phyloP scores from a whole-genome alignment of 192 early-diverging fungal species.

The Coemansia brasiliensis region DNA sequence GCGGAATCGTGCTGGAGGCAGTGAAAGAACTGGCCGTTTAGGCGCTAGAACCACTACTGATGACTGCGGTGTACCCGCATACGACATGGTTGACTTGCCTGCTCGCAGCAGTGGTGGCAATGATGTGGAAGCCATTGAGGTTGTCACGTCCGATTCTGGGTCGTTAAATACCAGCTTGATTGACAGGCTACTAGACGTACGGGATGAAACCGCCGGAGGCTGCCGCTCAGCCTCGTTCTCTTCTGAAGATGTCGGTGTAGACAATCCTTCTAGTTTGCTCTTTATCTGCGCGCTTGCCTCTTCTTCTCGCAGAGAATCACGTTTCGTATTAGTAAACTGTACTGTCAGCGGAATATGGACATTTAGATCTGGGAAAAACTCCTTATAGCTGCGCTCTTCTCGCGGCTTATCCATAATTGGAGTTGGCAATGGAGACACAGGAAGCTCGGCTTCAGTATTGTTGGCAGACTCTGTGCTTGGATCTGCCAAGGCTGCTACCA shows the following conservation, averaged over 20 bases:
- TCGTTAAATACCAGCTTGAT: slow-evolving; percentile 37
- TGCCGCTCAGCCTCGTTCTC: background rate
- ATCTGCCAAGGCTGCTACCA: slow-evolving; percentile 5
- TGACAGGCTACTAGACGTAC: slow-evolving; percentile 37
- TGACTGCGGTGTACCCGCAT: slow-evolving; percentile 37
- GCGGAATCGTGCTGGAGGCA: slow-evolving; percentile 33
- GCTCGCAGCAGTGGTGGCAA: slow-evolving; percentile 16
- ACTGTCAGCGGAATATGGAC: slow-evolving; percentile 19
- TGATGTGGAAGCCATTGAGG: background rate
- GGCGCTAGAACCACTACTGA: slow-evolving; percentile 51
- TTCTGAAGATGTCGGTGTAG: slow-evolving; percentile 6
- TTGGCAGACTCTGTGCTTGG: slow-evolving; percentile 7
- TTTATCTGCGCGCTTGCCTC: background rate
- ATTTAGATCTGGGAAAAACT: slow-evolving; percentile 81
- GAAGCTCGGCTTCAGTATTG: slow-evolving; percentile 7
- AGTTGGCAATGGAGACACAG: slow-evolving; percentile 14
- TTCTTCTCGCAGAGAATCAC: background rate
- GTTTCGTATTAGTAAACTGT: slow-evolving; percentile 5
- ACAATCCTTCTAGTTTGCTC: background rate
- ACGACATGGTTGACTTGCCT: slow-evolving; percentile 38
- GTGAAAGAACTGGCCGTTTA: slow-evolving; percentile 40
- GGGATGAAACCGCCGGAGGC: slow-evolving; percentile 1
- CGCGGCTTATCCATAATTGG: slow-evolving; percentile 63
- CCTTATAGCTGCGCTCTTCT: slow-evolving; percentile 81
- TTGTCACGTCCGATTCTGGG: slow-evolving; percentile 8